phyloP scores from a whole-genome alignment of 176 grass and related monocot species.

The Triticum turgidum region DNA sequence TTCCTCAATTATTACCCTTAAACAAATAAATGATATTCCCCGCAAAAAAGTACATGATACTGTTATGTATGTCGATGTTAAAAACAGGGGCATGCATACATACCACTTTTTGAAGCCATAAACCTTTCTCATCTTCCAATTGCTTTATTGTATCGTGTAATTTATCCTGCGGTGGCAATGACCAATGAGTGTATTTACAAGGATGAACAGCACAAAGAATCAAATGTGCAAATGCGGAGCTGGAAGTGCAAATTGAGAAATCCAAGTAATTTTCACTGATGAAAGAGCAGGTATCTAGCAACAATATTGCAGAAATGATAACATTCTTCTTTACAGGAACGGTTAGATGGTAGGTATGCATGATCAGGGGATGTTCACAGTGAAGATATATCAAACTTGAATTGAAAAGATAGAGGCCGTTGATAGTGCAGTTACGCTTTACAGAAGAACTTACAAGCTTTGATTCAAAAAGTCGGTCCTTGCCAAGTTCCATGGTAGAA shows the following conservation, averaged over 20 bases:
- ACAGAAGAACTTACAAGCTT: slow-evolving; percentile 65
- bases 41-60: not conserved
- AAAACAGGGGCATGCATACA: slow-evolving; percentile 5
- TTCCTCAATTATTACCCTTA: slow-evolving; percentile 5
- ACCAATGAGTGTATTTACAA: slow-evolving; percentile 22
- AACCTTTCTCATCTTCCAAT: slow-evolving; percentile 65
- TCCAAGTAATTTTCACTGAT: not conserved
- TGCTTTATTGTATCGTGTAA: slow-evolving; percentile 54
- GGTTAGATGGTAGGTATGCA: not conserved
- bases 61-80: not conserved
- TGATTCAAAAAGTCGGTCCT: slow-evolving; percentile 46
- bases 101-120: slow-evolving; percentile 60
- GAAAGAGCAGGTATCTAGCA: not conserved
- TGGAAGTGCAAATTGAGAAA: slow-evolving; percentile 6
- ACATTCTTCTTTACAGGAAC: slow-evolving; percentile 20
- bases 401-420: not conserved
- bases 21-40: not conserved
- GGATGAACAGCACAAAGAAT: not conserved
- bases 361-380: not conserved
- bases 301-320: not conserved
- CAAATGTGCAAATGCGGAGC: not conserved
- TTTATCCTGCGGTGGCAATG: slow-evolving; percentile 48
- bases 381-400: not conserved
- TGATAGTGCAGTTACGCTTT: not conserved
- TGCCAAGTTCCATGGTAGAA: slow-evolving; percentile 56